These are phyloP conservation scores for Phytopythium litorale DNA, from an alignment of 352 stramenopile genomes.

Conservation along the genomic window DNA sequence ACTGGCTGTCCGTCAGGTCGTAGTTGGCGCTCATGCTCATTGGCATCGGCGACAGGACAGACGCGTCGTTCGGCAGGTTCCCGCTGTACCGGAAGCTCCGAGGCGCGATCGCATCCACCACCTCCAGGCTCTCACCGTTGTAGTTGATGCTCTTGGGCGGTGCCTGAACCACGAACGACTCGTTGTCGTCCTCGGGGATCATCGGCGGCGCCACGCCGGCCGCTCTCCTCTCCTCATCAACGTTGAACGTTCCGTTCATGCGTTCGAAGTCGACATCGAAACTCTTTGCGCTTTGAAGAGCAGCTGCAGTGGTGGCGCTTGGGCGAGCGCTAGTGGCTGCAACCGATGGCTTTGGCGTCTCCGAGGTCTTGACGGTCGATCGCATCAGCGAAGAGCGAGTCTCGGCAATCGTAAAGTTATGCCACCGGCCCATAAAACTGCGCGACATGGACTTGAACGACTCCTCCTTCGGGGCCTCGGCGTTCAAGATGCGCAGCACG, in stretches of 20 bases:
- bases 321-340: slow-evolving; percentile 3
- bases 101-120: slow-evolving; percentile 45
- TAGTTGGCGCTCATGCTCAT: slow-evolving; percentile 58
- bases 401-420: slow-evolving; percentile 65
- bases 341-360: not conserved
- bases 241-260: slow-evolving; percentile 48
- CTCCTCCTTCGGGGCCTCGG: slow-evolving; percentile 49
- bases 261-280: slow-evolving; percentile 63
- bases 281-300: slow-evolving; percentile 21
- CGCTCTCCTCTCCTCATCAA: slow-evolving; percentile 35
- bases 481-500: slow-evolving; percentile 65
- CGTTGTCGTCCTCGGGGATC: slow-evolving; percentile 4
- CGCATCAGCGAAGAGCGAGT: slow-evolving; percentile 24
- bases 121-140: slow-evolving; percentile 41
- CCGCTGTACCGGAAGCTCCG: slow-evolving; percentile 69
- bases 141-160: slow-evolving; percentile 76
- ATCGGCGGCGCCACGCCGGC: not conserved
- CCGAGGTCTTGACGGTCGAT: slow-evolving; percentile 17
- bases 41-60: slow-evolving; percentile 34
- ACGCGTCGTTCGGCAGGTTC: slow-evolving; percentile 26
- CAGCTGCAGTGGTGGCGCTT: slow-evolving; percentile 14
- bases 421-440: slow-evolving; percentile 74
- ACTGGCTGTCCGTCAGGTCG: slow-evolving; percentile 60
- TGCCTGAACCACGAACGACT: slow-evolving; percentile 22
- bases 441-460: slow-evolving; percentile 43